Conservation (phyloP, 176 grass and related monocot species). For the Calamus simplicifolius region DNA sequence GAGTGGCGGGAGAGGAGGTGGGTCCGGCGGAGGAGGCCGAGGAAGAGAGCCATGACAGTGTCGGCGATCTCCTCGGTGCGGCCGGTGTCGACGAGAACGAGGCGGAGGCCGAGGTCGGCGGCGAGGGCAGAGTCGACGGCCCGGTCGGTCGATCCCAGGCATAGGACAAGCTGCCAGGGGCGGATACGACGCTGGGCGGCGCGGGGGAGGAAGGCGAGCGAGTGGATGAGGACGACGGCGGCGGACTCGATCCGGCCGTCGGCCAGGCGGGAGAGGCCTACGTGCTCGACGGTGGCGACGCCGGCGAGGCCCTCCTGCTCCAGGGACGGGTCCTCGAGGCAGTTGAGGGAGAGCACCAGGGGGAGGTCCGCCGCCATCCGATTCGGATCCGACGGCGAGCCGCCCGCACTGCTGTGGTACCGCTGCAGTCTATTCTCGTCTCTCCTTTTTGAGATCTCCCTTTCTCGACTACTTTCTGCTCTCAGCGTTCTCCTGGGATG, state of each 20-base stretch:
- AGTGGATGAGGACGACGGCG: slow-evolving; percentile 58
- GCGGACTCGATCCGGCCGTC: slow-evolving; percentile 61
- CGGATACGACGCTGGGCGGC: slow-evolving; percentile 78
- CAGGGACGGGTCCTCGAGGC: slow-evolving; percentile 67
- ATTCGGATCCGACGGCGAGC: slow-evolving; percentile 10
- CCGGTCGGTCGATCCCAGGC: slow-evolving; percentile 81
- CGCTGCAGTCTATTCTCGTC: not conserved
- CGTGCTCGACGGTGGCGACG: slow-evolving; percentile 62
- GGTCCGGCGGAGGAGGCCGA: slow-evolving; percentile 70
- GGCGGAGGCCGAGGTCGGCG: slow-evolving; percentile 71
- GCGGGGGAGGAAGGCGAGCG: slow-evolving; percentile 71
- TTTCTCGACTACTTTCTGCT: not conserved
- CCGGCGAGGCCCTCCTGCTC: slow-evolving; percentile 61
- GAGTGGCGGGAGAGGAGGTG: slow-evolving; percentile 72
- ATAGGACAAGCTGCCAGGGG: slow-evolving; percentile 94
- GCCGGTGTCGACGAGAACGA: slow-evolving; percentile 72
- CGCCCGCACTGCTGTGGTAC: not conserved
- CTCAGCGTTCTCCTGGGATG: no score
- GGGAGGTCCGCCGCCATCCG: slow-evolving; percentile 17
- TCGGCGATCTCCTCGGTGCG: slow-evolving; percentile 89
- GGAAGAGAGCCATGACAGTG: slow-evolving; percentile 94
- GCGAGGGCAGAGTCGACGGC: slow-evolving; percentile 71
- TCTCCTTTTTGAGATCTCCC: not conserved
- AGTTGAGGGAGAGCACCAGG: slow-evolving; percentile 73
- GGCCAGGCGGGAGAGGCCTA: slow-evolving; percentile 54